Conservation (phyloP, 805 yeast species). For the Ogataea neopini region DNA sequence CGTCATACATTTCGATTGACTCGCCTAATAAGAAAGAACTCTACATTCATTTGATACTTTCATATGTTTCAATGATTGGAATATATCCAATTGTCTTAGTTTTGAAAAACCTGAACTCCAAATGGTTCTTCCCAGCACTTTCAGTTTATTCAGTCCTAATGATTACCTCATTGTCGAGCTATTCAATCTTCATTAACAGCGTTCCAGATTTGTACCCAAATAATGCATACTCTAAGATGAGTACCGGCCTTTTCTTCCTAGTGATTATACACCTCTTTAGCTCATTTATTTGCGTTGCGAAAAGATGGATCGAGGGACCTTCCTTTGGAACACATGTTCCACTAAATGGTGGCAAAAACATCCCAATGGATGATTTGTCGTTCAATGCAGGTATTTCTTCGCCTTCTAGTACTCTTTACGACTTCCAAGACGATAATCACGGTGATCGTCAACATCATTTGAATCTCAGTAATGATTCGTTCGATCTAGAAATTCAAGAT, state of each 20-base stretch:
- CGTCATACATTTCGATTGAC: constrained; percentile 64
- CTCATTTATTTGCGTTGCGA: constrained; percentile 51
- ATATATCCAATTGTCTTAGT: constrained; percentile 71
- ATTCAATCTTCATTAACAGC: constrained; percentile 56
- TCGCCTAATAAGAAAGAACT: constrained; percentile 53
- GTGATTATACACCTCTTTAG: constrained; percentile 54
- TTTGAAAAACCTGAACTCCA: constrained; percentile 57
- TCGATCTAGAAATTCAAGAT: constrained; percentile 25
- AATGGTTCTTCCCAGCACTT: constrained; percentile 59
- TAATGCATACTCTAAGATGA: constrained; percentile 70
- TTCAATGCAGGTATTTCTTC: constrained; percentile 23
- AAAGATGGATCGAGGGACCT: constrained; percentile 41
- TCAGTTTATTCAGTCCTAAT: constrained; percentile 49
- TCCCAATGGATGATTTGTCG: constrained; percentile 30
- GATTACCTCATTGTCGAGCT: constrained; percentile 52
- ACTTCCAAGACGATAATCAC: constrained; percentile 27
- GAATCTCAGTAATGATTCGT: constrained; percentile 23
- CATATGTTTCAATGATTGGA: constrained; percentile 47
- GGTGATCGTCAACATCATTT: background rate
- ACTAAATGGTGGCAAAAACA: constrained; percentile 19
- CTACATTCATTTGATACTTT: constrained; percentile 51
- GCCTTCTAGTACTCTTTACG: constrained; percentile 40
- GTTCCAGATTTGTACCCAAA: constrained; percentile 73
- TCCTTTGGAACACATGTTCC: constrained; percentile 14
- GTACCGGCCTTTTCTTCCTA: constrained; percentile 56